Percentiles rank a stretch among this genome's conserved stretches.
Evolutionary conservation across 2,329 filamentous ascomycete species (phyloP).

Genomic region (Alternaria rosae): DNA sequence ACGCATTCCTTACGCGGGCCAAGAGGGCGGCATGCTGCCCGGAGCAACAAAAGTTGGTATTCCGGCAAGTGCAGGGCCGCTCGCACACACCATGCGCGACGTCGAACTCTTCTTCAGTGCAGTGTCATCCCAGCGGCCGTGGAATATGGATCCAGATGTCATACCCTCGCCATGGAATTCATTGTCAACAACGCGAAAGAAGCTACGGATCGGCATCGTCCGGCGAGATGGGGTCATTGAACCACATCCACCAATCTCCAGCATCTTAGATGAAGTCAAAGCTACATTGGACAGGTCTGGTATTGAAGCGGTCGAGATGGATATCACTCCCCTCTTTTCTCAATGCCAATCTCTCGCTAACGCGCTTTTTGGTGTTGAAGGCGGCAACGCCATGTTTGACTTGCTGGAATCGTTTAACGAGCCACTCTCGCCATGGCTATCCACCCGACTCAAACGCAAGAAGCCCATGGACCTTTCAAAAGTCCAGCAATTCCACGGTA

Average conservation of each 20-base stretch:
- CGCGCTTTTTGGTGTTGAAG: conserved; percentile 66
- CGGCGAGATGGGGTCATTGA: conserved; percentile 59
- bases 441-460: conserved; percentile 59
- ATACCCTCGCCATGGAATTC: conserved; percentile 50
- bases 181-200: conserved; percentile 28
- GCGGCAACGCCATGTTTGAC: conserved; percentile 63
- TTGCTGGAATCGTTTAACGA: conserved; percentile 64
- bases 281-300: conserved; percentile 44
- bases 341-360: conserved; percentile 65
- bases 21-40: conserved; percentile 56
- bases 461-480: conserved; percentile 57
- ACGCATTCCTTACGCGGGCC: conserved; percentile 61
- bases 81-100: conserved; percentile 58
- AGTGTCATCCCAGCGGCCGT: conserved; percentile 62
- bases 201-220: conserved; percentile 58
- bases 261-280: conserved; percentile 57
- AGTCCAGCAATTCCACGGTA: conserved; percentile 61
- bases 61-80: conserved; percentile 55
- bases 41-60: conserved; percentile 58
- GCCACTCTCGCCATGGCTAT: conserved; percentile 67
- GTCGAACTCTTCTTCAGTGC: conserved; percentile 63
- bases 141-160: conserved; percentile 57
- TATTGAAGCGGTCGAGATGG: conserved; percentile 66
- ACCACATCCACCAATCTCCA: conserved; percentile 60
- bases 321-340: conserved; percentile 60